Base-by-base conservation (phyloP, 352 stramenopile genomes). In the Globisporangium cystogenes region DNA sequence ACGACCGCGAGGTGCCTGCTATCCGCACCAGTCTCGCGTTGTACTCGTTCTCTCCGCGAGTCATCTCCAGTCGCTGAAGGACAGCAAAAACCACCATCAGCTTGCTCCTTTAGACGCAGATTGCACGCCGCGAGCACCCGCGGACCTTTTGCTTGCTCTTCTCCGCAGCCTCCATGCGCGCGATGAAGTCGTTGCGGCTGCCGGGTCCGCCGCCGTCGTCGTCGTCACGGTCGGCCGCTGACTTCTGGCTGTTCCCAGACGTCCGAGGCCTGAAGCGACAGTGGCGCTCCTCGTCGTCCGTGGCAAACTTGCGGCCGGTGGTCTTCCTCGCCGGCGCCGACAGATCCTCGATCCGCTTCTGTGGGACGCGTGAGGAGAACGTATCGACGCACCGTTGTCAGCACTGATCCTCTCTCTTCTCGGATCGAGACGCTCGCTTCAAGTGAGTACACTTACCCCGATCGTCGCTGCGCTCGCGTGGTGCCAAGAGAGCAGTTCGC, bases 101-200 rank as follows among this genome's bases (percentile, higher is more conserved):
- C 0, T 39, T 12, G 1, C 33, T 18, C 11, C 33, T n/a, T 18
- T 2, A 6, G 33, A 18, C 14, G 14, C 11, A 39, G 21, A 21
- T 21, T 14, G 11, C 18, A 35, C n/a, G n/a, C n/a, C n/a, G 16
- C 26, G 20, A 48, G 21, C 42, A 16, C 61, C 44, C 42, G 4
- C 7, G 4, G 21, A 88, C 81, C 74, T 90, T 90, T 56, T 82
- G 79, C 12, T 76, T 73, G 59, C 89, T 92, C 41, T 68, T 74
- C 64, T 93, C 83, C 11, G 77, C 72, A 18, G 79, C 79, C 48
- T 93, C 81, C 81, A 91, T 93, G 0, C 83, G 66, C 43, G 76
- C 70, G 36, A 93, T 73, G 47, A 92, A 92, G 21, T 73, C 70
- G 36, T 59, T 63, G 3, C 48, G 47, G 3, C 37, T 43, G 4